These are phyloP conservation scores for Elaphomyces granulatus DNA, from an alignment of 495 filamentous ascomycete species.

Conservation along the genomic window DNA sequence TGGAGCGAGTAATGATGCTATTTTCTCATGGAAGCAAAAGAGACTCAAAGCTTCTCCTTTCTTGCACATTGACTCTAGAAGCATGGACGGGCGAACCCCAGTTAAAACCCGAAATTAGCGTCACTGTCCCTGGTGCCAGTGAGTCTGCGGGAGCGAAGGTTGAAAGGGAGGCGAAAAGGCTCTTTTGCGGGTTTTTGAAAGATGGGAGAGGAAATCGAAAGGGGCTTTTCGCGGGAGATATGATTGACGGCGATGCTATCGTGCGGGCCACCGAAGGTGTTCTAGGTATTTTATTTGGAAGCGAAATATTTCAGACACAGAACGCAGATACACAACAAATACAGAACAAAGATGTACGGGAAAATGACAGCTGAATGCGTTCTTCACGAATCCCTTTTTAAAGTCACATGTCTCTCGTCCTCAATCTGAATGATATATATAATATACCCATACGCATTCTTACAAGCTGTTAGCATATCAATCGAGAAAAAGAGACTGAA, in stretches of 20 bases:
- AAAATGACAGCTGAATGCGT: too few relatives aligned
- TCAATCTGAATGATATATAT: too few relatives aligned
- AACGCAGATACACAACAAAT: too few relatives aligned
- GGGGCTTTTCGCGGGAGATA: conserved; percentile 4
- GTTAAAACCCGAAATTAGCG: conserved; percentile 21
- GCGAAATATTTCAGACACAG: too few relatives aligned
- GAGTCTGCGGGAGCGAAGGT: conserved; percentile 14
- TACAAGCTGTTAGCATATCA: too few relatives aligned
- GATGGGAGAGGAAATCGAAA: conserved; percentile 6
- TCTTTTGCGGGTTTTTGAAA: conserved; percentile 29
- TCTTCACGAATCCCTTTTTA: too few relatives aligned
- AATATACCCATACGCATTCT: too few relatives aligned
- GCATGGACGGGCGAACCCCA: conserved; percentile 31
- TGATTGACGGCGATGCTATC: conserved; percentile 16
- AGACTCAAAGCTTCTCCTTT: conserved; percentile 15
- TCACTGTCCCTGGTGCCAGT: conserved; percentile 13
- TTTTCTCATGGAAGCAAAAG: conserved; percentile 7
- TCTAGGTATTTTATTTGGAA: conserved; percentile 20
- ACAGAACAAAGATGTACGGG: too few relatives aligned
- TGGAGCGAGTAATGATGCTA: conserved; percentile 28
- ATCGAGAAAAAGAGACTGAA: too few relatives aligned
- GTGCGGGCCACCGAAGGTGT: conserved; percentile 23
- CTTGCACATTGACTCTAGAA: conserved; percentile 22
- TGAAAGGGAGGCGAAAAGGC: conserved; percentile 24
- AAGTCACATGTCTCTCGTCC: too few relatives aligned